Evolutionary conservation across 2,329 filamentous ascomycete genomes (phyloP), one percentile per base, ranked within the genome.

Genomic region (Trichoderma citrinoviride): DNA sequence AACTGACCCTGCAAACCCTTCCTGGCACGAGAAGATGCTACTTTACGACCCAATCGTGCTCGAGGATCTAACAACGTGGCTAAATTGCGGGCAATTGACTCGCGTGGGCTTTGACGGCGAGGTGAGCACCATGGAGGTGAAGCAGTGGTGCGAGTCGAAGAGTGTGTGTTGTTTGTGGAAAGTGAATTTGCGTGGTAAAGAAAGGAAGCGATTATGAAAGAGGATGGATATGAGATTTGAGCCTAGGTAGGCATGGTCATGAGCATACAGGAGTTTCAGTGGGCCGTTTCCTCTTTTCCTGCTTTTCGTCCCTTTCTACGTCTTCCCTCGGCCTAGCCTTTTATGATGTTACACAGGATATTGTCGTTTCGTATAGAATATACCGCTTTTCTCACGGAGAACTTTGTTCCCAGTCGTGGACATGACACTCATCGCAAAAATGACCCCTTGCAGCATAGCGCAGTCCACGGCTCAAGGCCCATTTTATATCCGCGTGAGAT

Each of bases 1-100:
- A 0, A 79, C 71, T 4, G 79, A 88, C 68, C 77, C 82, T 0
- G 68, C 68, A 7, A 74, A 82, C 2, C 87, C 86, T 15, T 92
- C 86, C 2, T 98, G 93, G 91, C 83, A 96, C 70, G 92, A 98
- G 77, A 96, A 93, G 78, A 97, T 99, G 53, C 81, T 98, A 6
- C 86, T 98, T 74, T 98, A 96, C 74, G 93, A 98, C 71, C 92
- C 94, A 0, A 90, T 99, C 49, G 83, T 95, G 1, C 77, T 97
- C 0, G 94, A 98, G 76, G 93, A 97, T 69, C 80, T 99, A 15
- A 85, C 93, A 0, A 78, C 80, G 0, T 98, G 93, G 90, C 78
- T 98, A 17, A 97, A 97, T 70, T 83, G 83, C 3, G 89, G 89
- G 14, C 85, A 87, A 25, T 77, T 93, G 50, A 82, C 82, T 14